Conservation (phyloP, 495 filamentous ascomycete genomes). For the Chaetomium fimeti region DNA sequence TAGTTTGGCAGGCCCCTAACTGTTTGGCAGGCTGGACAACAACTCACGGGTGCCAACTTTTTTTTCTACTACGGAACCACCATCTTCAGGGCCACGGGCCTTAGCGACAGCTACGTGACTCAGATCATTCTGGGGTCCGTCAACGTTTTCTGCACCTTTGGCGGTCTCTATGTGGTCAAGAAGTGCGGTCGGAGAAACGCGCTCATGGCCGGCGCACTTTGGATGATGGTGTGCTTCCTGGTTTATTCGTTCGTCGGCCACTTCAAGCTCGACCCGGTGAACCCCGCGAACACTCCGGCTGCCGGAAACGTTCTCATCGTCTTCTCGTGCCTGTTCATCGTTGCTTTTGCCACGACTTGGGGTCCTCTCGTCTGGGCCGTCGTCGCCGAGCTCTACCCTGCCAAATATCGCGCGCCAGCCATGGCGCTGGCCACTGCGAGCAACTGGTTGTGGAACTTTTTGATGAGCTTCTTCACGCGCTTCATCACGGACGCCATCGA, state of each 20-base stretch:
- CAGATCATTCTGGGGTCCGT: conserved; percentile 73
- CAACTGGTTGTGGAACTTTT: conserved; percentile 90
- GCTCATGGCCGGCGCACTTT: conserved; percentile 63
- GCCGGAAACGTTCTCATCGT: conserved; percentile 72
- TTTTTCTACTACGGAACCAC: conserved; percentile 80
- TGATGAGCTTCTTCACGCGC: conserved; percentile 40
- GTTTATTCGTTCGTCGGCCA: conserved; percentile 72
- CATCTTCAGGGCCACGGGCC: conserved; percentile 67
- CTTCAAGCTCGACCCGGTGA: conserved; percentile 53
- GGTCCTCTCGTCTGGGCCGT: conserved; percentile 82
- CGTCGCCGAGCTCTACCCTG: conserved; percentile 78
- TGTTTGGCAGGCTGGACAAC: conserved; percentile 56
- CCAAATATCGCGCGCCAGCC: conserved; percentile 68
- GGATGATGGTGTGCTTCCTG: conserved; percentile 71
- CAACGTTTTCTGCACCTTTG: conserved; percentile 71
- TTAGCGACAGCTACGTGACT: conserved; percentile 66
- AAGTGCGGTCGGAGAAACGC: conserved; percentile 65
- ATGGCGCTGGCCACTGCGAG: conserved; percentile 75
- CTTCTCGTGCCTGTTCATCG: conserved; percentile 76
- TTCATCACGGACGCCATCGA: conserved; percentile 72
- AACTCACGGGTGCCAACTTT: conserved; percentile 72
- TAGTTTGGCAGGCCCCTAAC: not conserved
- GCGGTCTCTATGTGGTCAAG: conserved; percentile 71
- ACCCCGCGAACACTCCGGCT: conserved; percentile 51
- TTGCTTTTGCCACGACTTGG: conserved; percentile 68